Percentiles rank a stretch among this genome's conserved stretches.
Evolutionary conservation across 345 rosid species (phyloP).

Genomic region (Linum usitatissimum): DNA sequence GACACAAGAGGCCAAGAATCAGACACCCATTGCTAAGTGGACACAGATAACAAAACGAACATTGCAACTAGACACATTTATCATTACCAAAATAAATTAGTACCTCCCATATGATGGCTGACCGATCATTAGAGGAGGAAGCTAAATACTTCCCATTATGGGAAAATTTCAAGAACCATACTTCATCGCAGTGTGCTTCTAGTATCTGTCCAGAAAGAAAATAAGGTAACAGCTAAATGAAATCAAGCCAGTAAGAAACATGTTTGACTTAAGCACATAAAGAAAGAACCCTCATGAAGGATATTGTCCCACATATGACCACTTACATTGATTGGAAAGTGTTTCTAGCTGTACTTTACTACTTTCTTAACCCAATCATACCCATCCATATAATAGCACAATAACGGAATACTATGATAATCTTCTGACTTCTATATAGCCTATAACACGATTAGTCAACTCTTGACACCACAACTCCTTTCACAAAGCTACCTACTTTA

Average conservation of each 20-base stretch:
- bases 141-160: slow-evolving; percentile 58
- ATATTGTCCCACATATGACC: background rate
- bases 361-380: background rate
- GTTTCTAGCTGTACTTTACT: background rate
- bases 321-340: background rate
- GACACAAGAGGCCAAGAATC: background rate
- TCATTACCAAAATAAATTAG: slow-evolving; percentile 4
- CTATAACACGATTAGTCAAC: background rate
- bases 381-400: background rate
- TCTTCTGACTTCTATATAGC: background rate
- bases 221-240: too few relatives aligned
- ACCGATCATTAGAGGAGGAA: slow-evolving; percentile 45
- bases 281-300: background rate
- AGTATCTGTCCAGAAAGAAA: slow-evolving; percentile 30
- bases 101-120: slow-evolving; percentile 68
- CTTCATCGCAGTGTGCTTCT: slow-evolving; percentile 50
- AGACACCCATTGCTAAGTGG: background rate
- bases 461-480: background rate
- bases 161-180: slow-evolving; percentile 66
- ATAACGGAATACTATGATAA: background rate
- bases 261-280: background rate
- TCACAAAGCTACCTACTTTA: background rate
- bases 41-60: background rate
- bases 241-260: background rate
- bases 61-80: background rate